Percentiles rank a stretch among this genome's conserved stretches.
Evolutionary conservation across 495 filamentous ascomycete genomes (phyloP).

Genomic region (Aspergillus nidulans): DNA sequence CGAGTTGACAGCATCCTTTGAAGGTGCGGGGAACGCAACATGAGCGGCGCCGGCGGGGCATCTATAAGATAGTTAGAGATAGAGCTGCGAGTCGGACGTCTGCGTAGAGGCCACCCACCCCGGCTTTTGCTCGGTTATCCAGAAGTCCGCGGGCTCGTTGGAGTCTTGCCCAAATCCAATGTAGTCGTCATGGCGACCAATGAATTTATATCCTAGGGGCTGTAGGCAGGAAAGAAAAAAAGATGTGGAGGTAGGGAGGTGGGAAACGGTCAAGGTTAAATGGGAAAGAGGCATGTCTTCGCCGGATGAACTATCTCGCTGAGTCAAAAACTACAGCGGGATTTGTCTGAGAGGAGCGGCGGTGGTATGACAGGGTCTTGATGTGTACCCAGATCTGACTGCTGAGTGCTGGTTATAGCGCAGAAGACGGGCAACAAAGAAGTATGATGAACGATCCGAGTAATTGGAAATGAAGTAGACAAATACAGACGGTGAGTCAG

Average conservation of each 20-base stretch:
- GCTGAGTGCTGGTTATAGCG: background rate
- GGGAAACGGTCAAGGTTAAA: slow-evolving; percentile 61
- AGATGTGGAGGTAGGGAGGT: slow-evolving; percentile 72
- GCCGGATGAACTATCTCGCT: slow-evolving; percentile 4
- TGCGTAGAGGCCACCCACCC: slow-evolving; percentile 34
- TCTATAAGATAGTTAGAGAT: slow-evolving; percentile 28
- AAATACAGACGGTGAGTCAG: slow-evolving; percentile 8
- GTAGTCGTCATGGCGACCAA: slow-evolving; percentile 48
- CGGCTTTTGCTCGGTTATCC: slow-evolving; percentile 52
- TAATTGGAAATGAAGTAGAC: background rate
- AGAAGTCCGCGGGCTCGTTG: slow-evolving; percentile 53
- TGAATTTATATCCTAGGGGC: slow-evolving; percentile 69
- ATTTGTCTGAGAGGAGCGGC: background rate
- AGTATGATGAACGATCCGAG: background rate
- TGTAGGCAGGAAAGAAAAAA: slow-evolving; percentile 75
- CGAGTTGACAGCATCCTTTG: slow-evolving; percentile 47
- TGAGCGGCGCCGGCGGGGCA: slow-evolving; percentile 48
- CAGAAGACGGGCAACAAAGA: background rate
- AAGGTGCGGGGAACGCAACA: slow-evolving; percentile 55
- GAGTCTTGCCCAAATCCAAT: slow-evolving; percentile 54
- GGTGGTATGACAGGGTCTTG: background rate
- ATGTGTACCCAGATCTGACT: background rate
- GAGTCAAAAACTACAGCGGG: slow-evolving; percentile 11
- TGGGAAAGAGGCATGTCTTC: slow-evolving; percentile 54
- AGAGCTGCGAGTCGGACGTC: background rate